Evolutionary conservation across 768 basidiomycete species (phyloP).

Genomic region (Auricularia sp.): DNA sequence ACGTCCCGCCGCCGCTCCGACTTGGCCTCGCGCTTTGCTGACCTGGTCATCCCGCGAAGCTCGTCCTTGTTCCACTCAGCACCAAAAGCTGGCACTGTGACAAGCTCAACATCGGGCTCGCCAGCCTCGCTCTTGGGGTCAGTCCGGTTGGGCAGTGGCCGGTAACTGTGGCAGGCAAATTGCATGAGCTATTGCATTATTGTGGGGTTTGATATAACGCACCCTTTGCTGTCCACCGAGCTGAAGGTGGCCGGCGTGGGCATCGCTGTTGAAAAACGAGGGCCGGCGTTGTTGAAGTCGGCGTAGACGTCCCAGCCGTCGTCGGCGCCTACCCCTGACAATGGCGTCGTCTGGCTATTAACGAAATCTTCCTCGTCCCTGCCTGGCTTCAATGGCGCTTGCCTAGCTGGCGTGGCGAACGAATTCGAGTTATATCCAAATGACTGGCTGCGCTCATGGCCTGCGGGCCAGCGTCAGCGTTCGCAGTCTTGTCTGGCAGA

Average conservation of each 20-base stretch:
- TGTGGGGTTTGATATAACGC: neutral
- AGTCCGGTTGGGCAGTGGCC: slow-evolving; percentile 25
- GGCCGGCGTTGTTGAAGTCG: slow-evolving; percentile 83
- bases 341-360: slow-evolving; percentile 19
- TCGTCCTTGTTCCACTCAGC: slow-evolving; percentile 83
- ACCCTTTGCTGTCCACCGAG: neutral
- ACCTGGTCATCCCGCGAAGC: slow-evolving; percentile 64
- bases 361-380: slow-evolving; percentile 53
- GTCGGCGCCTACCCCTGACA: slow-evolving; percentile 24
- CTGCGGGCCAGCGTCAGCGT: neutral
- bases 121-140: slow-evolving; percentile 25
- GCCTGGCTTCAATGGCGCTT: slow-evolving; percentile 72
- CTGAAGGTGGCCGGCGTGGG: slow-evolving; percentile 21
- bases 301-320: slow-evolving; percentile 72
- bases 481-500: neutral
- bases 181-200: neutral
- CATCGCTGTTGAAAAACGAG: slow-evolving; percentile 61
- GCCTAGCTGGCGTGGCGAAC: slow-evolving; percentile 57
- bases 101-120: slow-evolving; percentile 62
- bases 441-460: slow-evolving; percentile 16
- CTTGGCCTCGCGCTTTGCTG: slow-evolving; percentile 46
- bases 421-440: slow-evolving; percentile 70
- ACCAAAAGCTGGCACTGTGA: slow-evolving; percentile 86
- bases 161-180: slow-evolving; percentile 12
- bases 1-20: slow-evolving; percentile 40